phyloP scores from a whole-genome alignment of 1,139 yeast genomes.

The Arxiozyma slooffiae region DNA sequence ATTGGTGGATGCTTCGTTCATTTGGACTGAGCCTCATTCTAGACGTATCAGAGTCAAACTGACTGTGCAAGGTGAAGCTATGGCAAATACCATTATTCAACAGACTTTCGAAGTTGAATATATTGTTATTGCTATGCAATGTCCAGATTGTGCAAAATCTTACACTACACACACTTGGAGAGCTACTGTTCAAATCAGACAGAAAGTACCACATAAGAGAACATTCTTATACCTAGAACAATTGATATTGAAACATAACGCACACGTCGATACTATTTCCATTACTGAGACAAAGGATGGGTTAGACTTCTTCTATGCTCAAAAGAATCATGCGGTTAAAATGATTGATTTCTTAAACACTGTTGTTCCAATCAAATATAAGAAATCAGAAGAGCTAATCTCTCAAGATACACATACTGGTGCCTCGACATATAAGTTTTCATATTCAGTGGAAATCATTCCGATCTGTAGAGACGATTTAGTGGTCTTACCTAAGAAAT shows the following conservation, averaged over 20 bases:
- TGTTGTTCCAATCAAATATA: slow-evolving; percentile 79
- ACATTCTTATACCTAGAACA: slow-evolving; percentile 93
- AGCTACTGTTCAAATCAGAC: slow-evolving; percentile 94
- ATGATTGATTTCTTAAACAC: slow-evolving; percentile 84
- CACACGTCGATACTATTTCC: slow-evolving; percentile 88
- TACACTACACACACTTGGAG: slow-evolving; percentile 97
- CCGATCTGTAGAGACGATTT: slow-evolving; percentile 98
- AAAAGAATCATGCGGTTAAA: slow-evolving; percentile 82
- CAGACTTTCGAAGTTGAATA: slow-evolving; percentile 94
- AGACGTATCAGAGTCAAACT: slow-evolving; percentile 83
- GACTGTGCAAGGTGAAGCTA: slow-evolving; percentile 95
- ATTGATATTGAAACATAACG: slow-evolving; percentile 82
- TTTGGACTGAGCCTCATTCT: slow-evolving; percentile 99
- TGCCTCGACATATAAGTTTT: slow-evolving; percentile 75
- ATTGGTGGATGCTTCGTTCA: slow-evolving; percentile 83
- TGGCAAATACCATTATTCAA: slow-evolving; percentile 84
- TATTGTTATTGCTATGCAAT: slow-evolving; percentile 90
- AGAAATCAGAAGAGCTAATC: slow-evolving; percentile 84
- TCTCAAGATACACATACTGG: slow-evolving; percentile 91
- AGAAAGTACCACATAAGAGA: slow-evolving; percentile 92
- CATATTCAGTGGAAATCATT: slow-evolving; percentile 86
- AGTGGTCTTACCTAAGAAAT: slow-evolving; percentile 73
- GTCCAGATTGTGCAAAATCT: slow-evolving; percentile 96
- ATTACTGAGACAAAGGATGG: slow-evolving; percentile 93
- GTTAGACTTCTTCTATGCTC: slow-evolving; percentile 82